Conservation (phyloP, 169 alveolate species). For the Plasmodium vivax region DNA sequence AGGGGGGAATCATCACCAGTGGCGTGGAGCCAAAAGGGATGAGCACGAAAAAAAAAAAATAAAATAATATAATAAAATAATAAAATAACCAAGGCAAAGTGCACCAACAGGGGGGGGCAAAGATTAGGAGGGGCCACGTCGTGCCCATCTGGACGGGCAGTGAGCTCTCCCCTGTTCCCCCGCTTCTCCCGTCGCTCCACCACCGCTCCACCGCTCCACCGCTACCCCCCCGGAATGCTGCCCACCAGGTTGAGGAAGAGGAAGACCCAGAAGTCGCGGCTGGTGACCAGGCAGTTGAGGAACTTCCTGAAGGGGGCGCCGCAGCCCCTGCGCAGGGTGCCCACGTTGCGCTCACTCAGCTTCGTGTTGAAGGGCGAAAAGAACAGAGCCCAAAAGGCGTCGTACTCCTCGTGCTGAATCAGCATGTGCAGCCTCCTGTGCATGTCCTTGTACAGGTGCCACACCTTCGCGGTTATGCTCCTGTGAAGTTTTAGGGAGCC, state of each 20-base stretch:
- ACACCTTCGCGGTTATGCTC: neutral
- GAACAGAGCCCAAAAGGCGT: neutral
- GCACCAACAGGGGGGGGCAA: neutral
- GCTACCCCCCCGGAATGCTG: neutral
- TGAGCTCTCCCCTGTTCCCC: neutral
- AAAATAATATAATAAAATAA: neutral
- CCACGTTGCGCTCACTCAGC: neutral
- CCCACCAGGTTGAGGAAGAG: constrained; percentile 22
- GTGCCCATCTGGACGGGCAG: neutral
- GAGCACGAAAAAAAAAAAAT: neutral
- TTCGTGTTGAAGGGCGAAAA: constrained; percentile 48
- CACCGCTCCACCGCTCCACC: no score
- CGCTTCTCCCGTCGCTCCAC: no score
- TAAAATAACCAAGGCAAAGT: neutral
- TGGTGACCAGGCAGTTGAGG: neutral
- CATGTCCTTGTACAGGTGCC: neutral
- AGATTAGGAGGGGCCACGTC: neutral
- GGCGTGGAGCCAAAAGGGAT: neutral
- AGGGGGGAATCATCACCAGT: neutral
- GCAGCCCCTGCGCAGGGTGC: neutral
- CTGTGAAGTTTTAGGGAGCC: neutral
- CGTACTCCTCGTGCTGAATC: neutral
- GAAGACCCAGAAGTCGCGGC: constrained; percentile 8
- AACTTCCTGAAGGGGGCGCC: neutral
- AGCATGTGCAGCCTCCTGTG: neutral